A percentile compares a stretch with the other conserved stretches of the same genome.
Evolutionary conservation across 2,329 filamentous ascomycete genomes (phyloP).

Genomic region (Aspergillus jensenii): DNA sequence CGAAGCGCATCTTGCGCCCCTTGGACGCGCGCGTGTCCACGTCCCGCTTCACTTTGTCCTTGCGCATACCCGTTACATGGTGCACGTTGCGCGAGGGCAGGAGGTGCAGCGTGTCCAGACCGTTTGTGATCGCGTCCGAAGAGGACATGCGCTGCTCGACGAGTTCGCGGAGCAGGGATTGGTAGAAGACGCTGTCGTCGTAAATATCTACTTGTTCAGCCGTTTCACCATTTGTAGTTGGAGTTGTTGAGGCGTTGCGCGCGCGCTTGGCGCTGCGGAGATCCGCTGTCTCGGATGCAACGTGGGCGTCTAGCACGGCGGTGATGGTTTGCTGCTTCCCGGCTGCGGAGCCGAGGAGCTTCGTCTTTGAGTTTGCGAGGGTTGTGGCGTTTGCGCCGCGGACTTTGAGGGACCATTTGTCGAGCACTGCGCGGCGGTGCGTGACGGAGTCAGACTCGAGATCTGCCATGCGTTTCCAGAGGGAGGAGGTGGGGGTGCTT

Average conservation of each 20-base stretch:
- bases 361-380: constrained; percentile 57
- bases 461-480: constrained; percentile 71
- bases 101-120: constrained; percentile 38
- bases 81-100: constrained; percentile 40
- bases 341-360: constrained; percentile 56
- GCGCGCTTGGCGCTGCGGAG: constrained; percentile 31
- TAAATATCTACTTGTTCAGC: constrained; percentile 76
- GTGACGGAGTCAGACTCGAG: constrained; percentile 61
- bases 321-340: constrained; percentile 51
- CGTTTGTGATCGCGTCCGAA: constrained; percentile 46
- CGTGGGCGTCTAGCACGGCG: constrained; percentile 44
- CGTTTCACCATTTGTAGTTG: background rate
- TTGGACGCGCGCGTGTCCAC: constrained; percentile 96
- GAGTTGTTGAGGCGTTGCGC: constrained; percentile 18
- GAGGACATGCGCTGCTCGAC: constrained; percentile 83
- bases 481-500: constrained; percentile 58
- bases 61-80: constrained; percentile 44
- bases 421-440: constrained; percentile 69
- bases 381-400: constrained; percentile 54
- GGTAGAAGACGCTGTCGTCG: constrained; percentile 94
- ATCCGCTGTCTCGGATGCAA: constrained; percentile 41
- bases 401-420: constrained; percentile 88
- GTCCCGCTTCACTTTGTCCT: constrained; percentile 70
- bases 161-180: constrained; percentile 85
- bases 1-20: constrained; percentile 89